These are phyloP conservation scores for Ustilago sp. DNA, from an alignment of 1,284 basidiomycete species.

Conservation along the genomic window DNA sequence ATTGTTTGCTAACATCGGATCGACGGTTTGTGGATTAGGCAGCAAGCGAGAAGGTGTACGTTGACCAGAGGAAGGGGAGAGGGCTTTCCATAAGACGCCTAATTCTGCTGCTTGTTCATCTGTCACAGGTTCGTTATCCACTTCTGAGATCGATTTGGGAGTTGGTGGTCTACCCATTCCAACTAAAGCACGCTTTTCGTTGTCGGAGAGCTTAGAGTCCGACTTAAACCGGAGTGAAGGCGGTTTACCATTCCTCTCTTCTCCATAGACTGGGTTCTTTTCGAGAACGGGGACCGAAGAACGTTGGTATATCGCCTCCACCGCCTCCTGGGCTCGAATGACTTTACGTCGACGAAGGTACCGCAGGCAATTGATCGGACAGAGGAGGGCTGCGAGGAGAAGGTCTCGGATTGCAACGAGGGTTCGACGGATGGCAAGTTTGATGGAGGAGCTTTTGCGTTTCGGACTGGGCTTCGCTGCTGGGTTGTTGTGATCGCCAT, in stretches of 20 bases:
- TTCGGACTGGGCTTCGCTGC: not conserved
- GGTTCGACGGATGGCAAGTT: slow-evolving; percentile 24
- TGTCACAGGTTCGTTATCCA: slow-evolving; percentile 41
- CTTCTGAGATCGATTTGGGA: slow-evolving; percentile 19
- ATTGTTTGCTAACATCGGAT: slow-evolving; percentile 56
- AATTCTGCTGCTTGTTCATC: slow-evolving; percentile 53
- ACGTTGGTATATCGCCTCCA: slow-evolving; percentile 31
- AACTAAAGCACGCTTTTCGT: slow-evolving; percentile 16
- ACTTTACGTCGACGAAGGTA: slow-evolving; percentile 20
- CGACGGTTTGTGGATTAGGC: slow-evolving; percentile 59
- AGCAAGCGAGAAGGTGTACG: slow-evolving; percentile 42
- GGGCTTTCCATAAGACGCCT: slow-evolving; percentile 25
- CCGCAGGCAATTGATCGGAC: slow-evolving; percentile 39
- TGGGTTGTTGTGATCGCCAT: not conserved
- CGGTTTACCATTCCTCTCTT: slow-evolving; percentile 4
- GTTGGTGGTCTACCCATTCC: slow-evolving; percentile 20
- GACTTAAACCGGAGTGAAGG: slow-evolving; percentile 29
- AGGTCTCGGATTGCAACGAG: slow-evolving; percentile 36
- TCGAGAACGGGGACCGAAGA: slow-evolving; percentile 39
- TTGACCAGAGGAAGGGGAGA: slow-evolving; percentile 15
- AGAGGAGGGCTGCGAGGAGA: slow-evolving; percentile 27
- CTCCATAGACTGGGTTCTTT: slow-evolving; percentile 10
- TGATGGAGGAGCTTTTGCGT: slow-evolving; percentile 6
- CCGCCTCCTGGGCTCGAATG: slow-evolving; percentile 19
- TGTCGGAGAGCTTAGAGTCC: slow-evolving; percentile 14